phyloP scores from a whole-genome alignment of 2,329 filamentous ascomycete genomes.

The Talaromyces verruculosus region DNA sequence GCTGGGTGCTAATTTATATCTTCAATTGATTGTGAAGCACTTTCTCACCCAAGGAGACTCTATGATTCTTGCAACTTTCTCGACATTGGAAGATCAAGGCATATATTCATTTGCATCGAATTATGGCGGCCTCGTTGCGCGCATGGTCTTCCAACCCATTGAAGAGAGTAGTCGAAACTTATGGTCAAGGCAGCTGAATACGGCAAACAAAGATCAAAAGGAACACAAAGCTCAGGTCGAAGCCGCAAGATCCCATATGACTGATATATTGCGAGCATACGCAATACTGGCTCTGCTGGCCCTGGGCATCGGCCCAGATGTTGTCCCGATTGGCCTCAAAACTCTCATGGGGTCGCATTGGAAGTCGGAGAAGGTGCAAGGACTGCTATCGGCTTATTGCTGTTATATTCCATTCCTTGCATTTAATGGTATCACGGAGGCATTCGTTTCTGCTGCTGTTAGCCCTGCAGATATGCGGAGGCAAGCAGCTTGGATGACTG shows the following conservation, averaged over 20 bases:
- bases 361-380: slow-evolving; percentile 69
- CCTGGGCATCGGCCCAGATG: slow-evolving; percentile 68
- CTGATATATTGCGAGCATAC: slow-evolving; percentile 68
- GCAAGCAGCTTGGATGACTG: slow-evolving; percentile 82
- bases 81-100: slow-evolving; percentile 77
- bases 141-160: slow-evolving; percentile 89
- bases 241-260: slow-evolving; percentile 35
- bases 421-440: slow-evolving; percentile 86
- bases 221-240: slow-evolving; percentile 25
- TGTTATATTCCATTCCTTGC: slow-evolving; percentile 92
- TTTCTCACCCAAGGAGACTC: slow-evolving; percentile 92
- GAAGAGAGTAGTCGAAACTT: slow-evolving; percentile 90
- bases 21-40: slow-evolving; percentile 89
- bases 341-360: slow-evolving; percentile 76
- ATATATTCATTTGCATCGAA: slow-evolving; percentile 92
- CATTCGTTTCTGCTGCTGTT: slow-evolving; percentile 87
- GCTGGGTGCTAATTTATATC: slow-evolving; percentile 77
- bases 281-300: slow-evolving; percentile 69
- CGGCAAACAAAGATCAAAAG: slow-evolving; percentile 24
- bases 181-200: slow-evolving; percentile 75
- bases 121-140: slow-evolving; percentile 84
- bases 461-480: slow-evolving; percentile 69
- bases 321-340: slow-evolving; percentile 70
- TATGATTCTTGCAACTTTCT: slow-evolving; percentile 76
- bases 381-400: slow-evolving; percentile 76